Base-by-base conservation (phyloP, 805 yeast species). In the Nakazawaea laoshanensis region DNA sequence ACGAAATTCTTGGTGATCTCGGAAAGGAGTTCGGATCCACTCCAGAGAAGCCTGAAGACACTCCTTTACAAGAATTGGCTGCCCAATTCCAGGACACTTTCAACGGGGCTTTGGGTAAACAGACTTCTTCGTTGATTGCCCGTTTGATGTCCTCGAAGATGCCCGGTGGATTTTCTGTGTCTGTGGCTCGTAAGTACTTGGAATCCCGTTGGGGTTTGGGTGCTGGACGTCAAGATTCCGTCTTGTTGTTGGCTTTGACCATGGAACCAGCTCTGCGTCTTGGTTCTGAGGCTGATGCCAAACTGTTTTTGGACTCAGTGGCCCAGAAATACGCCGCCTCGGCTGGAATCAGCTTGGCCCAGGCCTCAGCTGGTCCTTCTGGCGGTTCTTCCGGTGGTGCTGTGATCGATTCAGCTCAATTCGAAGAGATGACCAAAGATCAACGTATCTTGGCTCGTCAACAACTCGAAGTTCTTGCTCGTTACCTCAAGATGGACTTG, bases 111-210 rank as follows among this genome's bases (percentile, higher is more conserved):
- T 73, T 92, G 45, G 99, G 99, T 57, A 92, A 92, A 60, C 95
- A 88, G 52, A 81, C 97, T 2, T 63, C 87, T 24, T 81, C 96
- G 19, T 71, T 92, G 50, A 68, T 89, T 42, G 84, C 95, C 42
- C 80, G 96, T 63, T 70, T 92, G 52, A 82, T 88, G 67, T 78
- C 97, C 8, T 81, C 96, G 19, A 92, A 92, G 67, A 92, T 92
- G 97, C 97, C 99, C 35, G 99, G 99, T 72, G 99, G 99, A 14
- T 92, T 89, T 63, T 82, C 94, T 30, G 79, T 89, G 47, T 80
- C 96, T 41, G 67, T 73, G 43, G 94, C 95, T 33, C 81, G 96
- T 69, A 86, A 88, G 59, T 84, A 92, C 63, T 74, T 92, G 57
- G 88, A 83, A 64, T 55, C 88, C 28, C 77, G 89, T 59, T 92